phyloP scores from a whole-genome alignment of 768 basidiomycete species.

The Kwoniella dejecticola region DNA sequence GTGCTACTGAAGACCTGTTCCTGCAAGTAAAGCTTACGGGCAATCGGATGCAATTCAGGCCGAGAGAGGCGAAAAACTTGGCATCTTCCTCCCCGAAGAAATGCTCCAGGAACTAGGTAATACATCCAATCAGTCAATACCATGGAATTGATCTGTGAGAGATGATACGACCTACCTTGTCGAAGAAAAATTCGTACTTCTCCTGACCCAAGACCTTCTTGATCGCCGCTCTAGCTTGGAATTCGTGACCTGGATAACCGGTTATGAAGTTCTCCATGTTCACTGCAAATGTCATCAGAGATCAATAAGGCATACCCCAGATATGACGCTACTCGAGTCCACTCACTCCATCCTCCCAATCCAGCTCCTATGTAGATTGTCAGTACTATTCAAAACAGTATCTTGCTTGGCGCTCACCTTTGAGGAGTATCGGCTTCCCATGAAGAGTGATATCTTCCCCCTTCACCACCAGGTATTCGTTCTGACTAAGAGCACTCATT shows the following conservation, averaged over 20 bases:
- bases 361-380: conserved; percentile 65
- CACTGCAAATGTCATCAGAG: conserved; percentile 54
- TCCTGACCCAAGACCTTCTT: conserved; percentile 65
- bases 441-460: conserved; percentile 22
- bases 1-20: conserved; percentile 48
- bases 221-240: conserved; percentile 70
- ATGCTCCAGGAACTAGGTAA: conserved; percentile 71
- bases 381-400: conserved; percentile 35
- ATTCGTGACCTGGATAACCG: conserved; percentile 80
- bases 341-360: conserved; percentile 71
- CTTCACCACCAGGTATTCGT: conserved; percentile 14
- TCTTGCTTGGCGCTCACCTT: conserved; percentile 42
- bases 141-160: neutral
- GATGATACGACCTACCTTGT: conserved; percentile 63
- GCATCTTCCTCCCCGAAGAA: conserved; percentile 79
- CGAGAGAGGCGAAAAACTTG: conserved; percentile 73
- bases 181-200: conserved; percentile 76
- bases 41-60: conserved; percentile 72
- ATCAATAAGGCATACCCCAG: neutral
- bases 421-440: conserved; percentile 28
- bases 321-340: too few relatives aligned
- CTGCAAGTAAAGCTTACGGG: conserved; percentile 19
- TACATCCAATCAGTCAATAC: neutral
- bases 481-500: neutral
- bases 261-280: conserved; percentile 64